These are phyloP conservation scores for Arthroderma sp. DNA, from an alignment of 2,329 filamentous ascomycete species.

Conservation along the genomic window DNA sequence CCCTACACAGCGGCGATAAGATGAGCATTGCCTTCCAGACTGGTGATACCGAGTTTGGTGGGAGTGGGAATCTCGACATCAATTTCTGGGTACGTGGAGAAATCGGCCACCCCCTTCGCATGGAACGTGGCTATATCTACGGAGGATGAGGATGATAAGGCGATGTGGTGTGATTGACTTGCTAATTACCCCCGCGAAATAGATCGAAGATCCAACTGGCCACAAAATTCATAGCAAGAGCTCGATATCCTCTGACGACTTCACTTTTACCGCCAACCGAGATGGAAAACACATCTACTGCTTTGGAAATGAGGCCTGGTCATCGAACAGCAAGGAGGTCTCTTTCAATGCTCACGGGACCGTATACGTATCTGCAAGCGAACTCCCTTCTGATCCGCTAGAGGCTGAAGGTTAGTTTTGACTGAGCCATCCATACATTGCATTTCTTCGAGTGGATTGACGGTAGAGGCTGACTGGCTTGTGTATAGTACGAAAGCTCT, in stretches of 20 bases:
- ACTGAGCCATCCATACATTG: constrained; percentile 9
- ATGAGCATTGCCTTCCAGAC: constrained; percentile 99
- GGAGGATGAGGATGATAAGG: background rate
- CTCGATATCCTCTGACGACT: constrained; percentile 76
- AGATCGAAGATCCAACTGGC: constrained; percentile 68
- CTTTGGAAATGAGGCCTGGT: constrained; percentile 99
- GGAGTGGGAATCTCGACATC: constrained; percentile 85
- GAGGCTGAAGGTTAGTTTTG: constrained; percentile 80
- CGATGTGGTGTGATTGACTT: background rate
- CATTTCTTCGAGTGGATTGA: background rate
- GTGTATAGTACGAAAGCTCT: constrained; percentile 63
- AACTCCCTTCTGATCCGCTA: constrained; percentile 72
- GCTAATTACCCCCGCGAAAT: background rate
- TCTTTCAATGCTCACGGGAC: constrained; percentile 99
- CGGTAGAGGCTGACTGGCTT: background rate
- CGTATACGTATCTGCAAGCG: constrained; percentile 85
- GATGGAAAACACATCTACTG: constrained; percentile 94
- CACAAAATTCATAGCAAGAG: constrained; percentile 70
- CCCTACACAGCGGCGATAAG: constrained; percentile 81
- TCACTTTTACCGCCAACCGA: constrained; percentile 71
- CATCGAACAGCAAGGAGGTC: constrained; percentile 90
- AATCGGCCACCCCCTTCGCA: background rate
- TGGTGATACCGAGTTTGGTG: constrained; percentile 89
- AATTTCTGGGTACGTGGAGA: constrained; percentile 77
- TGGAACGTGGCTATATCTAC: background rate